A percentile compares a stretch with the other conserved stretches of the same genome.
phyloP scores from a whole-genome alignment of 2,329 filamentous ascomycete species.

The Cryphonectria radicalis region DNA sequence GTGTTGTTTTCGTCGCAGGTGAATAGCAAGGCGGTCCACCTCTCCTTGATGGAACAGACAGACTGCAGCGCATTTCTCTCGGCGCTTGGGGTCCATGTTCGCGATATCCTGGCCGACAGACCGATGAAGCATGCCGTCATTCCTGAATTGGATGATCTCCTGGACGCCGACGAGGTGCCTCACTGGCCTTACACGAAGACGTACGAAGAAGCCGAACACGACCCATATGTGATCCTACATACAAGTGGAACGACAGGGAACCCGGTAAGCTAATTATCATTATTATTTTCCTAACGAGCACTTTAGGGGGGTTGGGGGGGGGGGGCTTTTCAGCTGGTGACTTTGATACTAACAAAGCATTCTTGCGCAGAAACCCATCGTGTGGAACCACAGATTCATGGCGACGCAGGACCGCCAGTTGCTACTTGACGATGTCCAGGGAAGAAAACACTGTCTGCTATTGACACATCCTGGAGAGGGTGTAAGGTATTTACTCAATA shows the following conservation, averaged over 20 bases:
- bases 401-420: conserved; percentile 19
- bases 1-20: conserved; percentile 33
- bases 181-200: conserved; percentile 33
- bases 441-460: conserved; percentile 25
- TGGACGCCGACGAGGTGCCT: conserved; percentile 22
- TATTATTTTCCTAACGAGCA: neutral
- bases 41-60: conserved; percentile 32
- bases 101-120: conserved; percentile 30
- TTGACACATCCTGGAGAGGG: conserved; percentile 24
- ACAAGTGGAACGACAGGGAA: conserved; percentile 33
- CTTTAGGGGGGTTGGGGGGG: no score
- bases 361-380: conserved; percentile 24
- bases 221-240: conserved; percentile 32
- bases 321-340: neutral
- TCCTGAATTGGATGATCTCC: conserved; percentile 30
- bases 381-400: conserved; percentile 29
- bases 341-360: neutral
- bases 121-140: conserved; percentile 30
- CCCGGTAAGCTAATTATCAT: conserved; percentile 24
- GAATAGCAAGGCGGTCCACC: conserved; percentile 31
- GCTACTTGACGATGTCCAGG: conserved; percentile 28
- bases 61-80: conserved; percentile 32
- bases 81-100: conserved; percentile 28
- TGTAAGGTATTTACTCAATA: conserved; percentile 28
- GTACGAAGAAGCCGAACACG: conserved; percentile 30